These are phyloP conservation scores for Venturia oleaginea DNA, from an alignment of 2,329 filamentous ascomycete species.

Conservation along the genomic window DNA sequence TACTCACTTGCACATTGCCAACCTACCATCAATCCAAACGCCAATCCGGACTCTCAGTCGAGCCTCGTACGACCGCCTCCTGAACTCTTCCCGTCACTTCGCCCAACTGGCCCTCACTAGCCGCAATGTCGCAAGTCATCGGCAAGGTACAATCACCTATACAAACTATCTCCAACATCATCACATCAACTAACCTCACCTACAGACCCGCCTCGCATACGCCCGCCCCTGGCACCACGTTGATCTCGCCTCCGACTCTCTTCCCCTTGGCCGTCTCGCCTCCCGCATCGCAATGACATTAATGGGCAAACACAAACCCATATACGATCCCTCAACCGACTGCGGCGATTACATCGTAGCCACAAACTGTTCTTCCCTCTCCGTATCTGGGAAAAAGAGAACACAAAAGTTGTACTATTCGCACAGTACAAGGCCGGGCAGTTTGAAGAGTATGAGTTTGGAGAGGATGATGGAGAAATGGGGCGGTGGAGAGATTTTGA, in stretches of 20 bases:
- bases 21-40: neutral
- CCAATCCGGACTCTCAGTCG: too few relatives aligned
- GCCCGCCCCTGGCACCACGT: constrained; percentile 92
- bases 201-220: constrained; percentile 88
- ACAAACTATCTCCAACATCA: constrained; percentile 4
- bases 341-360: constrained; percentile 99
- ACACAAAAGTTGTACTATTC: constrained; percentile 94
- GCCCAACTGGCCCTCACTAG: neutral
- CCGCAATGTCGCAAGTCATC: constrained; percentile 67
- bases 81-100: neutral
- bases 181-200: constrained; percentile 11
- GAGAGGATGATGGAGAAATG: constrained; percentile 89
- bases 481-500: constrained; percentile 82
- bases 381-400: constrained; percentile 85
- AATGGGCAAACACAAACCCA: constrained; percentile 99
- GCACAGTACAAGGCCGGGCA: constrained; percentile 84
- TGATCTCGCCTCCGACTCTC: constrained; percentile 56
- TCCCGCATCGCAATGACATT: constrained; percentile 77
- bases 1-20: neutral
- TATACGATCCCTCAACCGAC: constrained; percentile 93
- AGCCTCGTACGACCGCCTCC: neutral
- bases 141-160: constrained; percentile 50
- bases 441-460: constrained; percentile 83
- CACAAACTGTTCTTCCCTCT: constrained; percentile 75
- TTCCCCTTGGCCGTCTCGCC: constrained; percentile 82